These are phyloP conservation scores for Breynia disticha DNA, from an alignment of 441 rosid species.

Conservation along the genomic window DNA sequence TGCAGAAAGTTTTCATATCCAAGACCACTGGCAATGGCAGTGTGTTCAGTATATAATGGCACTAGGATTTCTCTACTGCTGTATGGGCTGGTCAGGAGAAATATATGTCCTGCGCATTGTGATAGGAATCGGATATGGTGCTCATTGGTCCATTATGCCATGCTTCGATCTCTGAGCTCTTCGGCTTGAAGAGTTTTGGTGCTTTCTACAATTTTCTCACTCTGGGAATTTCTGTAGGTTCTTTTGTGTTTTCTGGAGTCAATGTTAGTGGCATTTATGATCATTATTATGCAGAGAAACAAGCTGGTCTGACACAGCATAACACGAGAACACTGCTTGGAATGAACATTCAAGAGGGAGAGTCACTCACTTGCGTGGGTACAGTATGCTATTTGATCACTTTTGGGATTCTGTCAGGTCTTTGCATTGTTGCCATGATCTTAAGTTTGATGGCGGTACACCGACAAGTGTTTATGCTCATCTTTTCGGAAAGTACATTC, in stretches of 20 bases:
- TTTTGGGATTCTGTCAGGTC: slow-evolving; percentile 67
- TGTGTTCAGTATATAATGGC: slow-evolving; percentile 70
- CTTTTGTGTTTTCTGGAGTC: slow-evolving; percentile 71
- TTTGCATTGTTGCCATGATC: slow-evolving; percentile 50
- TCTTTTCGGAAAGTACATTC: slow-evolving; percentile 41
- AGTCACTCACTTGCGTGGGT: slow-evolving; percentile 57
- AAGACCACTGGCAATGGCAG: slow-evolving; percentile 68
- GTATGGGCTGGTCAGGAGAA: slow-evolving; percentile 78
- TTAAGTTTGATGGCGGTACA: slow-evolving; percentile 70
- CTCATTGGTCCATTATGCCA: slow-evolving; percentile 89
- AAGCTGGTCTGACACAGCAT: slow-evolving; percentile 30
- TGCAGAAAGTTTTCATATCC: slow-evolving; percentile 74
- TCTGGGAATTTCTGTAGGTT: slow-evolving; percentile 72
- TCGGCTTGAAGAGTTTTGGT: slow-evolving; percentile 80
- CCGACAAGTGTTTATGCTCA: slow-evolving; percentile 54
- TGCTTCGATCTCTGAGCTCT: slow-evolving; percentile 82
- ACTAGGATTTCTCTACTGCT: slow-evolving; percentile 67
- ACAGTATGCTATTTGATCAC: slow-evolving; percentile 66
- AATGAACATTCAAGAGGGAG: slow-evolving; percentile 24
- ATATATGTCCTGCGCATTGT: slow-evolving; percentile 62
- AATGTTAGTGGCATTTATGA: slow-evolving; percentile 77
- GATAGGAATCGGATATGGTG: slow-evolving; percentile 79
- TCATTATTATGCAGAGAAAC: slow-evolving; percentile 68
- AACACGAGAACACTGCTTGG: slow-evolving; percentile 9
- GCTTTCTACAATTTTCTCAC: slow-evolving; percentile 79